Evolutionary conservation across 495 filamentous ascomycete species (phyloP), one percentile per base, ranked within the genome.

Genomic region (Tuber calosporum): DNA sequence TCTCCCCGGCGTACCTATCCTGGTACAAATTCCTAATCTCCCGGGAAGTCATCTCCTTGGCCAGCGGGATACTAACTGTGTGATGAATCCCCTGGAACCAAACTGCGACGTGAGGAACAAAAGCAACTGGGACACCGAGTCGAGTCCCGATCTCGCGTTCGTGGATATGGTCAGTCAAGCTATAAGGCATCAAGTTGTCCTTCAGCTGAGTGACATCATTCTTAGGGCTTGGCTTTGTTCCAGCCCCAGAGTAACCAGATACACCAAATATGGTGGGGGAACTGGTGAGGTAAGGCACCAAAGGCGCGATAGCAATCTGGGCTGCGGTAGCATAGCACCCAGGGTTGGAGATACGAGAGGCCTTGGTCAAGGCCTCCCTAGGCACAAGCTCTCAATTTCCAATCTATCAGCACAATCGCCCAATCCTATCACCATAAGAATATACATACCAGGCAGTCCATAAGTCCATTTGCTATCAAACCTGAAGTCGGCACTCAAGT

Each of bases 1-100:
- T 91, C 87, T 99, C 95, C 66, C 93, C 93, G 37, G 94, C 94
- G 80, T 97, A 99, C 17, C 95, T 88, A 73, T 99, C 95, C 83
- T 97, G 93, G 86, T 96, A 99, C 71, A 98, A 85, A 81, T 96
- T 92, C 74, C 95, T 88, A 80, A 99, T 93, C 82, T 99, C 95
- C 66, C 95, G 90, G 40, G 90, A 92, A 11, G 89, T 91, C 90
- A 97, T 93, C 74, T 88, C 86, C 82, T 92, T 86, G 77, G 89
- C 89, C 22, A 97, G 86, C 22, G 95, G 95, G 53, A 98, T 92
- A 82, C 87, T 91, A 83, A 97, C 94, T 45, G 93, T 91, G 84
- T 96, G 94, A 77, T 89, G 90, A 79, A 99, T 99, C 70, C 95
- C 95, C 83, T 96, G 93, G 88, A 99, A 99, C 95, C 95, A 98